Percentiles rank a stretch among this genome's conserved stretches.
Conservation (phyloP, 139 green algal genomes). For the Coccomyxa sp. region DNA sequence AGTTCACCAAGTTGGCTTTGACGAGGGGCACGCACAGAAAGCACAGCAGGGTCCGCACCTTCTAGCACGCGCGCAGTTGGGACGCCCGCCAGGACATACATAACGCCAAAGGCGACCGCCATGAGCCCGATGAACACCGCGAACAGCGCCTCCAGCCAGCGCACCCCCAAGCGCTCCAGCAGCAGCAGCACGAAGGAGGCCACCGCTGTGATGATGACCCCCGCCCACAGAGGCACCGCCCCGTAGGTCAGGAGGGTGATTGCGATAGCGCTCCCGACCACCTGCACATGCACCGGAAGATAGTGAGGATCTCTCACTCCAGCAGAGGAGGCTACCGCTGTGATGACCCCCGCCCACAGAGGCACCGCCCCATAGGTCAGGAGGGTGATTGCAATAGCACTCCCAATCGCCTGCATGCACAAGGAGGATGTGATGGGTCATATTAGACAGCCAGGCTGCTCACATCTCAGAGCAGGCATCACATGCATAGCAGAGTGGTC, state of each 20-base stretch:
- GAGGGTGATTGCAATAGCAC: slow-evolving; percentile 74
- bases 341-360: slow-evolving; percentile 67
- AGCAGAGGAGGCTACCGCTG: slow-evolving; percentile 38
- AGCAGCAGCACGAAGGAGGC: slow-evolving; percentile 59
- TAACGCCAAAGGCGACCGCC: slow-evolving; percentile 52
- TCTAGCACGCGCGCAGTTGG: slow-evolving; percentile 22
- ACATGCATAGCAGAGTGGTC: too few relatives aligned
- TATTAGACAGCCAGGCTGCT: too few relatives aligned
- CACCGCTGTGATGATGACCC: slow-evolving; percentile 48
- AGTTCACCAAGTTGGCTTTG: too few relatives aligned
- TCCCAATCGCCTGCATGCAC: slow-evolving; percentile 68
- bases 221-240: slow-evolving; percentile 61
- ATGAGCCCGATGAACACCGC: slow-evolving; percentile 57
- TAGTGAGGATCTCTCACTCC: too few relatives aligned
- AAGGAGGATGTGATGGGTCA: too few relatives aligned
- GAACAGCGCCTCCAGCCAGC: slow-evolving; percentile 77
- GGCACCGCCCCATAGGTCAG: slow-evolving; percentile 53
- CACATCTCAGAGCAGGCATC: too few relatives aligned
- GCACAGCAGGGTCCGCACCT: background rate
- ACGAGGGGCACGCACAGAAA: too few relatives aligned
- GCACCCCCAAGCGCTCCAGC: slow-evolving; percentile 54
- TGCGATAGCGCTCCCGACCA: slow-evolving; percentile 78
- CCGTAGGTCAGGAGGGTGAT: slow-evolving; percentile 63
- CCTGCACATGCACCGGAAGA: too few relatives aligned
- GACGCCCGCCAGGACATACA: slow-evolving; percentile 26